These are phyloP conservation scores for Gnomoniopsis sp. DNA, from an alignment of 2,329 filamentous ascomycete species.

Conservation along the genomic window DNA sequence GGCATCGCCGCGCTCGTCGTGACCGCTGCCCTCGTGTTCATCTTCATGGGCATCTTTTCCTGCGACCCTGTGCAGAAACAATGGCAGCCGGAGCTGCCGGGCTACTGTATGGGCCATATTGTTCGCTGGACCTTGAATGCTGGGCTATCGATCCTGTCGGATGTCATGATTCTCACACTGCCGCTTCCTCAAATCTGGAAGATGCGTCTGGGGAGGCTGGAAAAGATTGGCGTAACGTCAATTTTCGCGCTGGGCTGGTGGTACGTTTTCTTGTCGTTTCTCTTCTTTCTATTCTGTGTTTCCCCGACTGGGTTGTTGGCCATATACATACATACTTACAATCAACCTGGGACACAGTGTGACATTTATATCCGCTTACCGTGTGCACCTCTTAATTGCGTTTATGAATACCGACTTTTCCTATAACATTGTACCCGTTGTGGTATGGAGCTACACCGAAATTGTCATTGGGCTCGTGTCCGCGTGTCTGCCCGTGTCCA, in stretches of 20 bases:
- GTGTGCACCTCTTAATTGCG: background rate
- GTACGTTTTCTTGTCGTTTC: constrained; percentile 24
- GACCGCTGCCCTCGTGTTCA: constrained; percentile 45
- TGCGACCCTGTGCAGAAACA: constrained; percentile 47
- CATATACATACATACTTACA: too few species aligned
- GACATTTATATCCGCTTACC: background rate
- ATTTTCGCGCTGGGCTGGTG: constrained; percentile 44
- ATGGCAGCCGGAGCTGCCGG: constrained; percentile 42
- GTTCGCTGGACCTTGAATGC: constrained; percentile 49
- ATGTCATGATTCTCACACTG: constrained; percentile 41
- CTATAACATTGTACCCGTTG: background rate
- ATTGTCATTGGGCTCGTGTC: background rate
- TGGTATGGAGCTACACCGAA: background rate
- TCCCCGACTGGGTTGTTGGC: too few species aligned
- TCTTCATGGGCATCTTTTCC: constrained; percentile 49
- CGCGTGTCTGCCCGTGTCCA: background rate
- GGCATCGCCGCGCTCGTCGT: constrained; percentile 39
- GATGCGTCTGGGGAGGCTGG: constrained; percentile 35
- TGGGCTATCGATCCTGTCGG: constrained; percentile 43
- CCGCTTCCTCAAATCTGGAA: constrained; percentile 45
- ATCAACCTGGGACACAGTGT: background rate
- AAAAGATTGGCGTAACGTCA: constrained; percentile 41
- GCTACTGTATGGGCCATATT: constrained; percentile 46
- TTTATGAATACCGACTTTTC: background rate
- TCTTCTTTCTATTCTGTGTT: too few species aligned